These are phyloP conservation scores for Amanita molliuscula DNA, from an alignment of 768 basidiomycete species.

Conservation along the genomic window DNA sequence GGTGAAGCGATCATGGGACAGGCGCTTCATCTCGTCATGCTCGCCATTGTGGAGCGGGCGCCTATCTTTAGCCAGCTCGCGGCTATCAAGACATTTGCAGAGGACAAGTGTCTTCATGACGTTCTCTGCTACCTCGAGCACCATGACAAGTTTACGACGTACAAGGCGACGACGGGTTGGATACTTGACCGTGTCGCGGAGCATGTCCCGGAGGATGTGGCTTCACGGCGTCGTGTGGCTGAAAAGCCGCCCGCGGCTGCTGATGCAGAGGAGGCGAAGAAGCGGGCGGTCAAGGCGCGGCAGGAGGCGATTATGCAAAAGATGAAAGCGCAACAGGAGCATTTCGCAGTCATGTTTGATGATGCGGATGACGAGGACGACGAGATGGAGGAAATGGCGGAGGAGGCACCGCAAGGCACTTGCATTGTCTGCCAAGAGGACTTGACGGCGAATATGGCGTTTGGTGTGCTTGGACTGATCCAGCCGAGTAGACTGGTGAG, in stretches of 20 bases:
- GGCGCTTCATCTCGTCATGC: slow-evolving; percentile 75
- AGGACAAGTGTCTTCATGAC: slow-evolving; percentile 54
- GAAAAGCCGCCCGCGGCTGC: slow-evolving; percentile 23
- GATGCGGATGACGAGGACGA: slow-evolving; percentile 68
- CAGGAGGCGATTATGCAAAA: slow-evolving; percentile 92
- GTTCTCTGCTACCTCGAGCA: slow-evolving; percentile 71
- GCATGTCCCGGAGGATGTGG: slow-evolving; percentile 49
- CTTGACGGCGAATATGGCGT: slow-evolving; percentile 58
- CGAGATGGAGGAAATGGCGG: slow-evolving; percentile 37
- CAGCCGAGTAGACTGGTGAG: slow-evolving; percentile 84
- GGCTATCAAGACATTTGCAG: slow-evolving; percentile 43
- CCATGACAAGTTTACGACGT: slow-evolving; percentile 65
- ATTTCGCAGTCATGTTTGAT: slow-evolving; percentile 71
- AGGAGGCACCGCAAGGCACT: slow-evolving; percentile 62
- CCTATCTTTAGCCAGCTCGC: slow-evolving; percentile 51
- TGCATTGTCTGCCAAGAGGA: slow-evolving; percentile 99
- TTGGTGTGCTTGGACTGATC: slow-evolving; percentile 79
- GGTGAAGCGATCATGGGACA: slow-evolving; percentile 90
- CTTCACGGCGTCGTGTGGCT: slow-evolving; percentile 32
- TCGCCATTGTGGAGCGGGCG: slow-evolving; percentile 68
- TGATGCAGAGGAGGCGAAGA: slow-evolving; percentile 63
- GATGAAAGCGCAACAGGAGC: slow-evolving; percentile 89
- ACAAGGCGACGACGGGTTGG: slow-evolving; percentile 66
- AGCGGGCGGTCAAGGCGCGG: slow-evolving; percentile 79
- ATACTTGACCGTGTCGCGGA: slow-evolving; percentile 52